Evolutionary conservation across 2,329 filamentous ascomycete genomes (phyloP), one percentile per base, ranked within the genome.

Genomic region (Magnaporthiopsis poae): DNA sequence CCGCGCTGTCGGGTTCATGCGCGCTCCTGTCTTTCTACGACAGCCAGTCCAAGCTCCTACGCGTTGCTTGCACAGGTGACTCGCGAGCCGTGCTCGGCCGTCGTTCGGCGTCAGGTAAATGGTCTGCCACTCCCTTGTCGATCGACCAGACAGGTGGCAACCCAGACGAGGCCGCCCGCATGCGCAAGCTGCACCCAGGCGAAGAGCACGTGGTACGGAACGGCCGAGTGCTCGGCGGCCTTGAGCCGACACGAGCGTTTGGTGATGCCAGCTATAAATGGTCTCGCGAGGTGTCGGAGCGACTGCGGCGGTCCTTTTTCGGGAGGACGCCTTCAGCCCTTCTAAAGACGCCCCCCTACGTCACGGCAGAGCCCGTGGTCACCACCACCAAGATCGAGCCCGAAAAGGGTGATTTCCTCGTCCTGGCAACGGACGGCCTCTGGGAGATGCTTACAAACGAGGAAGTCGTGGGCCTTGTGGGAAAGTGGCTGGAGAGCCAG

Each of bases 361-460:
- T 99, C 60, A 99, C 95, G 3, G 95, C 95, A 1, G 96, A 99
- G 78, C 95, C 95, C 2, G 84, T 98, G 29, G 86, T 99, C 65
- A 98, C 94, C 0, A 96, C 92, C 1, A 98, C 94, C 62, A 90
- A 95, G 76, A 89, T 99, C 65, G 84, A 94, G 71, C 95, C 95
- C 0, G 86, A 91, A 66, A 91, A 91, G 69, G 93, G 94, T 62
- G 95, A 99, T 75, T 99, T 99, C 73, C 83, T 99, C 15, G 94
- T 99, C 69, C 88, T 99, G 82, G 95, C 95, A 29, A 97, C 95
- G 0, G 95, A 99, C 75, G 95, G 95, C 4, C 83, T 99, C 0
- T 99, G 95, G 95, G 95, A 99, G 79, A 98, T 98, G 95, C 83
- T 99, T 69, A 97, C 92, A 63, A 99, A 98, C 73, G 95, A 99